These are phyloP conservation scores for Guadua angustifolia DNA, from an alignment of 176 grass and related monocot genomes.

Conservation along the genomic window DNA sequence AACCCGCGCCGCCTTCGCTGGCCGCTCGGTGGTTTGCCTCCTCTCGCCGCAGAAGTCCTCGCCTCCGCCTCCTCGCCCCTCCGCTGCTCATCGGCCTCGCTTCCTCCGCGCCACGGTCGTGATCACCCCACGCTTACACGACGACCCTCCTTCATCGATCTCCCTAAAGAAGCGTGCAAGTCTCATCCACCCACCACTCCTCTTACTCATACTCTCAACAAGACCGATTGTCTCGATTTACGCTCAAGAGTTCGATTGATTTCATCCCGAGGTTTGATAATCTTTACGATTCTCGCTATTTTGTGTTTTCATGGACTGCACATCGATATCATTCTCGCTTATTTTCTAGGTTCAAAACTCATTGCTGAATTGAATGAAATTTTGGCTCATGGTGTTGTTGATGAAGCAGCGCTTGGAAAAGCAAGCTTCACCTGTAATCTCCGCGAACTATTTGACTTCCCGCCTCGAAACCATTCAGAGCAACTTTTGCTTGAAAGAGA, in stretches of 20 bases:
- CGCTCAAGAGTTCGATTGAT: slow-evolving; percentile 91
- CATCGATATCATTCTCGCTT: slow-evolving; percentile 32
- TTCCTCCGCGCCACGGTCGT: too few species aligned
- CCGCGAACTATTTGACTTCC: slow-evolving; percentile 95
- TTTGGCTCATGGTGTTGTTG: slow-evolving; percentile 88
- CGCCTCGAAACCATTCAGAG: slow-evolving; percentile 82
- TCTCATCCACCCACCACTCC: too few species aligned
- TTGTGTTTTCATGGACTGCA: background rate
- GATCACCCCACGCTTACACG: too few species aligned
- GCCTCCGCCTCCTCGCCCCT: too few species aligned
- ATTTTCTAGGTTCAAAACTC: slow-evolving; percentile 80
- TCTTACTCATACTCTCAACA: too few species aligned
- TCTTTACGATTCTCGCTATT: background rate
- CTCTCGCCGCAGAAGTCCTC: too few species aligned
- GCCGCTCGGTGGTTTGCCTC: too few species aligned
- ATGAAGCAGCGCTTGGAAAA: slow-evolving; percentile 90
- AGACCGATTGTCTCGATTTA: too few species aligned
- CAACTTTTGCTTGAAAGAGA: slow-evolving; percentile 98
- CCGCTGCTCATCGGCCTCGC: too few species aligned
- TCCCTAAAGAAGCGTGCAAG: too few species aligned
- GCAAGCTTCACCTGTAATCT: slow-evolving; percentile 74
- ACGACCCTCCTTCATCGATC: too few species aligned
- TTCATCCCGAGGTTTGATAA: slow-evolving; percentile 91
- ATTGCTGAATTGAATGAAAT: slow-evolving; percentile 97
- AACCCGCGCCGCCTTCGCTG: too few species aligned